phyloP scores from a whole-genome alignment of 768 basidiomycete species.

The Tubosaeta brunneosetosa region DNA sequence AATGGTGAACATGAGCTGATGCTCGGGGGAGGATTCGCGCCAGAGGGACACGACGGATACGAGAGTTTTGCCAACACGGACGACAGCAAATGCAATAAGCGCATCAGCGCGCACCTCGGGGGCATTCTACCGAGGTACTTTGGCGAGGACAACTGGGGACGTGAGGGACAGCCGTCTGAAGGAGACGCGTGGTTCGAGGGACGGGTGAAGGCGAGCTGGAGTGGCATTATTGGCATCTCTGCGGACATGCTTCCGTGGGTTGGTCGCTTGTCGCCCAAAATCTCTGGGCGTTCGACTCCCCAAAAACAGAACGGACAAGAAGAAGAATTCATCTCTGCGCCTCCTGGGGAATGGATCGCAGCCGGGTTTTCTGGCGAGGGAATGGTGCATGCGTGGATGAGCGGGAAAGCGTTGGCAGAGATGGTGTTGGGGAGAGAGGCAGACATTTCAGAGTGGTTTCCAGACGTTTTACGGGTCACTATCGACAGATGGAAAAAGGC shows the following conservation, averaged over 20 bases:
- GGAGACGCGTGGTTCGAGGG: conserved; percentile 35
- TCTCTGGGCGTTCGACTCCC: conserved; percentile 41
- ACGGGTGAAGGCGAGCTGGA: conserved; percentile 54
- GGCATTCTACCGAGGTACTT: conserved; percentile 54
- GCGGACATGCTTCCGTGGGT: conserved; percentile 66
- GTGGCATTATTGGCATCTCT: conserved; percentile 61
- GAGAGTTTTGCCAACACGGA: conserved; percentile 37
- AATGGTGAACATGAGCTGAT: conserved; percentile 47
- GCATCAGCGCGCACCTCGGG: conserved; percentile 34
- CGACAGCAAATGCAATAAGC: conserved; percentile 32
- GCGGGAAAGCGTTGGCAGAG: conserved; percentile 53
- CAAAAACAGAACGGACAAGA: not conserved
- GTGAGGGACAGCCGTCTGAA: conserved; percentile 20
- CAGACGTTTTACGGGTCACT: conserved; percentile 44
- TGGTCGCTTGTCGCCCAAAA: conserved; percentile 50
- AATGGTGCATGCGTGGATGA: conserved; percentile 68
- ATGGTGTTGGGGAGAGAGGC: conserved; percentile 49
- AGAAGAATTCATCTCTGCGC: conserved; percentile 17
- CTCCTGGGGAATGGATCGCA: conserved; percentile 66
- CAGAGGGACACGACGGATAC: conserved; percentile 27
- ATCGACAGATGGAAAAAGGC: conserved; percentile 51
- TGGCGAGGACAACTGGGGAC: conserved; percentile 41
- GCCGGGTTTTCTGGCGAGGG: conserved; percentile 72
- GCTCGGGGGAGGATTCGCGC: conserved; percentile 55
- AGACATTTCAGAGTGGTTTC: conserved; percentile 42